Base-by-base conservation (phyloP, 208 protist species). In the Novymonas esmeraldas region DNA sequence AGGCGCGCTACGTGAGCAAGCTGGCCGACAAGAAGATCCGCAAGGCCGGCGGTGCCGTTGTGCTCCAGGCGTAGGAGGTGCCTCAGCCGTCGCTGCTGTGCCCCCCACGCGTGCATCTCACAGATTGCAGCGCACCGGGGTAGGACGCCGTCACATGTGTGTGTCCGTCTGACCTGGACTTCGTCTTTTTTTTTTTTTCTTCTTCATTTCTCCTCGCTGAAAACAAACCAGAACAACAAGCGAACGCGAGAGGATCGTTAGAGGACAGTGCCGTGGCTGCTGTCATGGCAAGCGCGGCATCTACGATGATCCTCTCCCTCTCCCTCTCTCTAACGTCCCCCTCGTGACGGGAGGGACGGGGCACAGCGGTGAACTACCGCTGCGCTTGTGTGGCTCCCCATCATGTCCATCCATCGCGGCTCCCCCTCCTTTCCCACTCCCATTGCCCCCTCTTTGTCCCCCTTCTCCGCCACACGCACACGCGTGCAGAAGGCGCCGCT, bases 21-120 rank as follows among this genome's bases (percentile, higher is more conserved):
- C 69, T 92, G 28, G 99, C 99, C 46, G 99, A 99, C 92, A 90
- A 99, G 90, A 99, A 99, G 96, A 99, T 99, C 87, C 98, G 98
- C 75, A 98, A 92, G 80, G 98, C 89, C 67, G 99, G 99, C 76
- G 99, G 99, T 80, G 97, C 92, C 38, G 99, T 98, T 70, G 89
- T 99, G 45, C 87, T 99, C 39, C 97, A 96, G 79, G 98, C 98
- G 60, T 99, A 98, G 81, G 36, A 18, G 48, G 38, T n/a, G n/a
- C n/a, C n/a, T n/a, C n/a, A n/a, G n/a, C n/a, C n/a, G n/a, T n/a
- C n/a, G n/a, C n/a, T n/a, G n/a, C 36, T 11, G 36, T 41, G 36
- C 36, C 11, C 36, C 36, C 7, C 11, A 5, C 11, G 7, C 36
- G 36, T 41, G 7, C 36, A 41, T 41, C 7, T 14, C 36, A n/a